phyloP scores from a whole-genome alignment of 495 filamentous ascomycete species.

The Talaromyces nanjingensis region DNA sequence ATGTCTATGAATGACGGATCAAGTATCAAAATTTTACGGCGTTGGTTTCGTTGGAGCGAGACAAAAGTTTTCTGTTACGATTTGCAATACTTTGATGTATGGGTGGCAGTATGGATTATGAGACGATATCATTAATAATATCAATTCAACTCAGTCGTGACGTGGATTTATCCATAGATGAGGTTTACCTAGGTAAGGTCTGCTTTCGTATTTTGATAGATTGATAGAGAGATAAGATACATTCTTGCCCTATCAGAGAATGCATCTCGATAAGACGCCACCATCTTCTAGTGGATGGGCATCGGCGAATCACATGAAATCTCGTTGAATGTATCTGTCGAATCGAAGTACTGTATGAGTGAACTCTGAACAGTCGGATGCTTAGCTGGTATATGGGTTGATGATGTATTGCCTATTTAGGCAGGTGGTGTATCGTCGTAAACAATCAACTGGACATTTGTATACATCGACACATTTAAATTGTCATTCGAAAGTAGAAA shows the following conservation, averaged over 20 bases:
- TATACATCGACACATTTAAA: background rate
- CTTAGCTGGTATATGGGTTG: background rate
- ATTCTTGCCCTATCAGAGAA: background rate
- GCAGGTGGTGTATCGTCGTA: background rate
- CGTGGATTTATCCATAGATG: background rate
- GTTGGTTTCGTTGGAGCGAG: conserved; percentile 1
- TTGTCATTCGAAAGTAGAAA: background rate
- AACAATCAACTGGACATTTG: background rate
- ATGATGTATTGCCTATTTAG: background rate
- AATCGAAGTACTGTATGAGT: background rate
- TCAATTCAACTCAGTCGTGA: background rate
- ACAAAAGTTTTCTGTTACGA: background rate
- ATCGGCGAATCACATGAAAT: background rate
- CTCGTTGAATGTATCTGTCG: background rate
- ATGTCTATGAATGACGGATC: conserved; percentile 1
- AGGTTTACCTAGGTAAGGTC: background rate
- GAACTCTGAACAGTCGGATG: background rate
- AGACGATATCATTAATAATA: background rate
- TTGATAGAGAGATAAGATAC: background rate
- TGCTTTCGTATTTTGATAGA: background rate
- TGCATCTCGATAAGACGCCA: background rate
- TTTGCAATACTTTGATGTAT: background rate
- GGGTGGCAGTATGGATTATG: background rate
- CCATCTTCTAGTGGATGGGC: background rate
- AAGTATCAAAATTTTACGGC: background rate